Evolutionary conservation across 176 grass and related monocot species (phyloP), one percentile per base, ranked within the genome.

Genomic region (Alopecurus myosuroides): DNA sequence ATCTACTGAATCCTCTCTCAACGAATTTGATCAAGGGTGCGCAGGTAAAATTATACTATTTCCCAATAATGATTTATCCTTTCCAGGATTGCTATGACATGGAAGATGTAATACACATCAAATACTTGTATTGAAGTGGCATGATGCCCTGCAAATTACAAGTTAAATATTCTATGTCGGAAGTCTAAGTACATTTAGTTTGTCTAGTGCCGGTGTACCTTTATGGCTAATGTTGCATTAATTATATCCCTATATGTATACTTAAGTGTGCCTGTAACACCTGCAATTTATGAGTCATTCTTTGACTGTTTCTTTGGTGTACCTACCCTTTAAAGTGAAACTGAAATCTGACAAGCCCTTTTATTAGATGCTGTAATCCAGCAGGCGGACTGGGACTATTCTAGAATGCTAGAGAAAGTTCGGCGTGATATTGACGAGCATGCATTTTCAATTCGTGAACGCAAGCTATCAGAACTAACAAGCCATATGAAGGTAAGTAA

Each of bases 351-450:
- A 90, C 53, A 50, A 80, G 48, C 28, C 49, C 35, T 79, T 58
- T 30, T 49, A 75, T 84, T 83, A 95, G 95, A 98, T 77, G 79
- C 83, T 84, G 56, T 88, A 48, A 81, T 98, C 51, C 85, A 93
- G 77, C 88, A 93, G 44, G 88, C 88, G 0, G 74, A 93, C 45
- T 98, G 95, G 95, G 92, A 93, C 79, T 89, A 84, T 78, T 89
- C 82, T 63, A 98, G 86, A 93, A 84, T 92, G 33, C 78, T 86
- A 74, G 91, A 95, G 45, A 98, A 98, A 81, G 88, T 98, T 71
- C 61, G 77, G 10, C 87, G 82, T 19, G 92, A 98, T 75, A 93
- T 98, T 73, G 91, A 98, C 83, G 86, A 90, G 3, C 82, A 98
- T 86, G 91, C 82, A 73, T 44, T 51, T 86, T 92, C 90, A 81